These are phyloP conservation scores for Aspergillus tubingensis DNA, from an alignment of 2,329 filamentous ascomycete species.

Conservation along the genomic window DNA sequence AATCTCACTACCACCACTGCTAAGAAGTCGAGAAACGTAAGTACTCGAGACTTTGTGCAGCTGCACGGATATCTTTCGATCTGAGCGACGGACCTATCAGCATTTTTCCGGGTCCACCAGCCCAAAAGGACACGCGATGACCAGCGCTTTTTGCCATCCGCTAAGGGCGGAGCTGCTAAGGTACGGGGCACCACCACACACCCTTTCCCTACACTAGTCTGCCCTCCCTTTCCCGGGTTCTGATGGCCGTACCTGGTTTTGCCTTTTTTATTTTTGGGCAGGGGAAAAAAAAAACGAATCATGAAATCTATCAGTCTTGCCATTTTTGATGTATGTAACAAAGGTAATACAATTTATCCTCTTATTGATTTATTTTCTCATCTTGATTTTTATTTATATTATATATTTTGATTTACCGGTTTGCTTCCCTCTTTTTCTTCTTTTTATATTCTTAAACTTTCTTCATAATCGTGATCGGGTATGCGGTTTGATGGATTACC, in stretches of 20 bases:
- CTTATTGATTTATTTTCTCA: too few species aligned
- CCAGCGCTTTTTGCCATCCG: constrained; percentile 18
- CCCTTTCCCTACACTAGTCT: neutral
- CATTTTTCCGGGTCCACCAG: constrained; percentile 20
- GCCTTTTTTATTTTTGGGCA: neutral
- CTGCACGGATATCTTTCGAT: constrained; percentile 20
- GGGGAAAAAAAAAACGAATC: neutral
- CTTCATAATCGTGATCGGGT: too few species aligned
- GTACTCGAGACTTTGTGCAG: constrained; percentile 5
- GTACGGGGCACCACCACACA: neutral
- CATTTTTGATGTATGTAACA: too few species aligned
- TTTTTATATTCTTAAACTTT: too few species aligned
- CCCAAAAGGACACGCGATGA: constrained; percentile 22
- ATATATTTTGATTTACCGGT: too few species aligned
- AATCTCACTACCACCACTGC: too few species aligned
- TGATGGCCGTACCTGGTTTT: constrained; percentile 9
- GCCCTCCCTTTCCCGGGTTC: too few species aligned
- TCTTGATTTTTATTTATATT: too few species aligned
- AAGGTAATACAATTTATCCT: too few species aligned
- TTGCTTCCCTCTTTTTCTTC: too few species aligned
- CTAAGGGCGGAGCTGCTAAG: constrained; percentile 1
- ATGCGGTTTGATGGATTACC: too few species aligned
- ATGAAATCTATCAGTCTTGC: too few species aligned
- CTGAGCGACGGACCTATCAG: constrained; percentile 14
- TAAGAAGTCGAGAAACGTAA: neutral